Conservation (phyloP, 192 early-diverging fungal genomes). For the Backusella liffmaniae region DNA sequence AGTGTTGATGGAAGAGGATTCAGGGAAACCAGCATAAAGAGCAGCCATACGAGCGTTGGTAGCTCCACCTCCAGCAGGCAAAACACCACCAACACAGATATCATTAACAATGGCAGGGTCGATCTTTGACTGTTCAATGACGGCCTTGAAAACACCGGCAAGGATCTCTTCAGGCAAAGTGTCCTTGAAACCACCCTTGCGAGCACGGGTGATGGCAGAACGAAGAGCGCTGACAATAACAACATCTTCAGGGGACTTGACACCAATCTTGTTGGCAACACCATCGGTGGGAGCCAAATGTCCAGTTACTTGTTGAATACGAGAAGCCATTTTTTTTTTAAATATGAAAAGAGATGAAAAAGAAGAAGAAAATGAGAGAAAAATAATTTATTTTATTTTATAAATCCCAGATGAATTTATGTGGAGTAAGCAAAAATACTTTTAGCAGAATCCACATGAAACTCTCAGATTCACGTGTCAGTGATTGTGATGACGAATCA, state of each 20-base stretch:
- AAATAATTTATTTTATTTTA: neutral
- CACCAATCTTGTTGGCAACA: constrained; percentile 56
- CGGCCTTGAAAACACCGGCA: constrained; percentile 72
- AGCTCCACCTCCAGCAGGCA: constrained; percentile 87
- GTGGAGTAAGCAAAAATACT: constrained; percentile 15
- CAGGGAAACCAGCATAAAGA: constrained; percentile 88
- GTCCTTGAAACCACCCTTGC: constrained; percentile 93
- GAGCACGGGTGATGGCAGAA: constrained; percentile 84
- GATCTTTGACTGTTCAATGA: constrained; percentile 74
- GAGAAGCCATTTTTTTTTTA: constrained; percentile 45
- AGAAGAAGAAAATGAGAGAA: neutral
- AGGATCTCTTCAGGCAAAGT: constrained; percentile 76
- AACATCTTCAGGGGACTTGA: constrained; percentile 86
- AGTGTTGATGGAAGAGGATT: constrained; percentile 77
- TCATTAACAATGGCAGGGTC: constrained; percentile 88
- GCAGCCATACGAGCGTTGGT: constrained; percentile 88
- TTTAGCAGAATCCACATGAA: neutral
- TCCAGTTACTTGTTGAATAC: constrained; percentile 51
- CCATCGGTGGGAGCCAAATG: constrained; percentile 45
- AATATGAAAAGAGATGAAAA: neutral
- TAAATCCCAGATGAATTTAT: neutral
- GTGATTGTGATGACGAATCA: constrained; percentile 2
- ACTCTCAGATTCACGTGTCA: constrained; percentile 6
- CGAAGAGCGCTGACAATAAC: constrained; percentile 91
- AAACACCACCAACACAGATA: constrained; percentile 91